Percentiles rank a stretch among this genome's conserved stretches.
phyloP scores from a whole-genome alignment of 441 rosid genomes.

The Hura crepitans region DNA sequence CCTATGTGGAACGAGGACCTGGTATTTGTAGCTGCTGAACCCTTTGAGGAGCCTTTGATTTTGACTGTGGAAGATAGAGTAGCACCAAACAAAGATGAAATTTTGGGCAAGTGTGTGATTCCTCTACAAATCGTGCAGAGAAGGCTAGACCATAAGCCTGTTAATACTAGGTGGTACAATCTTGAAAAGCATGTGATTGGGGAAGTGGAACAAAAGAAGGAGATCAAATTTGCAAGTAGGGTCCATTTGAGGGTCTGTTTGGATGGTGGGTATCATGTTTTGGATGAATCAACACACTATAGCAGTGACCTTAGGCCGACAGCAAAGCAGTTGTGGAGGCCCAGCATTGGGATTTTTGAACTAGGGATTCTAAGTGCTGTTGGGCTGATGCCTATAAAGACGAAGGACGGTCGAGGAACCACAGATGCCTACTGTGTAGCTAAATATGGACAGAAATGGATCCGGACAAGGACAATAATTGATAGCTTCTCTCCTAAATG shows the following conservation, averaged over 20 bases:
- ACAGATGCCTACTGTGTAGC: conserved; percentile 93
- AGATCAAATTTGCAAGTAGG: conserved; percentile 71
- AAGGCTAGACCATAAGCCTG: conserved; percentile 77
- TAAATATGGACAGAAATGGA: conserved; percentile 93
- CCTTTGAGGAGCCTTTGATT: conserved; percentile 76
- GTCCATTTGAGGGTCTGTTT: conserved; percentile 72
- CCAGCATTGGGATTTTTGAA: conserved; percentile 73
- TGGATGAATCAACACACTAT: conserved; percentile 91
- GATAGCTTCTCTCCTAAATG: conserved; percentile 71
- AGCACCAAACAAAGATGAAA: conserved; percentile 55
- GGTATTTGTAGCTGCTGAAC: conserved; percentile 76
- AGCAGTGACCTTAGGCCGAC: conserved; percentile 87
- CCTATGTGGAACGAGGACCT: conserved; percentile 81
- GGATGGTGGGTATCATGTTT: conserved; percentile 91
- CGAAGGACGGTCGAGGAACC: conserved; percentile 69
- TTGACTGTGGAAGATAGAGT: conserved; percentile 64
- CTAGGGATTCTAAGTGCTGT: conserved; percentile 75
- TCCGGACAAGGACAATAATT: conserved; percentile 73
- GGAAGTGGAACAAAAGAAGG: conserved; percentile 69
- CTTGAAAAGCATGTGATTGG: conserved; percentile 58
- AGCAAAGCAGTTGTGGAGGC: conserved; percentile 79
- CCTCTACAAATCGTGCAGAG: conserved; percentile 59
- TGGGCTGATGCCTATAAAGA: conserved; percentile 68
- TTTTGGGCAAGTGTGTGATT: conserved; percentile 54
- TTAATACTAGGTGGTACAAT: conserved; percentile 74